Evolutionary conservation across 176 grass and related monocot species (phyloP), one percentile per base, ranked within the genome.

Genomic region (Avena insularis): DNA sequence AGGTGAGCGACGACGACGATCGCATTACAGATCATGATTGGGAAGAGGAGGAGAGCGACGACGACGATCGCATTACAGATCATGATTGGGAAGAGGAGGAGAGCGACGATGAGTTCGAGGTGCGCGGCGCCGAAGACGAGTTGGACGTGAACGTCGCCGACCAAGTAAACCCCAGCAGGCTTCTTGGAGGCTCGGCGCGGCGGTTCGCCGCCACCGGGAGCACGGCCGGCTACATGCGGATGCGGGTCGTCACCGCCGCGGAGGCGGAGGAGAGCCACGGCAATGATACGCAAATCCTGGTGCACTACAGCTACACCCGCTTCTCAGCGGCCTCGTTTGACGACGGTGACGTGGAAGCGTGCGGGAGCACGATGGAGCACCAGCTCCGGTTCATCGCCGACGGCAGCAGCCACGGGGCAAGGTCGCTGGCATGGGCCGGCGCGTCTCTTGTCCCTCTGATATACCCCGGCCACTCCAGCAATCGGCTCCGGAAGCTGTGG

Each of bases 191-290:
- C 10, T 49, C 47, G 47, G 47, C 47, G 8, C 47, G 9, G 10
- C 9, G 47, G 47, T 49, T 9, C 40, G 40, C 40, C 1, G 51
- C 51, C 53, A 14, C 15, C 14, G 53, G 53, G 53, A 55, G 15
- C 15, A 17, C 53, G 53, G 53, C 53, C 12, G 79, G 59, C 5
- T 88, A 76, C 79, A 82, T 82, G 86, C 86, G 71, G 3, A 82
- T 82, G 86, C 86, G 59, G 3, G 35, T 82, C 71, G 86, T 48
- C 46, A 48, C 71, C 33, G 70, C 48, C 31, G 79, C 15, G 1
- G 78, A 50, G 4, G 7, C 1, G 15, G 8, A 5, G 15, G 8
- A 5, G 0, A 35, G 3, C 35, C 31, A 79, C 2, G 9, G 14
- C 2, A 51, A 51, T 21, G 4, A 53, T 6, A 86, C 15, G 17